These are phyloP conservation scores for Candida boleticola DNA, from an alignment of 805 yeast genomes.

Conservation along the genomic window DNA sequence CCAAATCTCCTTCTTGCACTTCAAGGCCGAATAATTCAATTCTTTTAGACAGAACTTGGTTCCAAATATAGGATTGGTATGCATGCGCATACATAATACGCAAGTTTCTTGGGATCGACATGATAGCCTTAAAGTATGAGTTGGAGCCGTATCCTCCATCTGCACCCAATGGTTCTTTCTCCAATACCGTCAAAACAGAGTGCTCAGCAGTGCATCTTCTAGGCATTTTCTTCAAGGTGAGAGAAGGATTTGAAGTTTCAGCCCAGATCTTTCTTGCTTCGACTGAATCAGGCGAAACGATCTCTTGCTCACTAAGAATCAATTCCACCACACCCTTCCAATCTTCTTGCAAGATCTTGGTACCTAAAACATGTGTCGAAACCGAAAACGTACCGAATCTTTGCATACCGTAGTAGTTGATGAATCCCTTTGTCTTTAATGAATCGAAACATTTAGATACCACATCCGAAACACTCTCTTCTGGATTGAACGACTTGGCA, in stretches of 20 bases:
- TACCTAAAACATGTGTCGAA: constrained; percentile 87
- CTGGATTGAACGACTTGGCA: constrained; percentile 41
- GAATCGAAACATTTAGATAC: constrained; percentile 55
- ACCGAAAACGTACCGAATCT: constrained; percentile 94
- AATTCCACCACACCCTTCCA: constrained; percentile 81
- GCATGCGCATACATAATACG: constrained; percentile 97
- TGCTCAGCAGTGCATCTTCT: constrained; percentile 82
- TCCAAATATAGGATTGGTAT: constrained; percentile 96
- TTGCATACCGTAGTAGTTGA: constrained; percentile 98
- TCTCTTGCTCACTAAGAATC: constrained; percentile 80
- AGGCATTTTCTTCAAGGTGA: constrained; percentile 78
- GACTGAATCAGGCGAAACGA: constrained; percentile 76
- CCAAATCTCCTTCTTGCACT: constrained; percentile 80
- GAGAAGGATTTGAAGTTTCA: constrained; percentile 60
- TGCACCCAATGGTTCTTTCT: constrained; percentile 46
- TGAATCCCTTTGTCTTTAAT: constrained; percentile 68
- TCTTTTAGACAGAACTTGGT: constrained; percentile 75
- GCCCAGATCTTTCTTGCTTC: constrained; percentile 86
- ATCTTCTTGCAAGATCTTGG: constrained; percentile 61
- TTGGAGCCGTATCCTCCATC: constrained; percentile 44
- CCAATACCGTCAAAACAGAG: constrained; percentile 62
- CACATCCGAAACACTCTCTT: constrained; percentile 40
- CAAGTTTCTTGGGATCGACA: constrained; percentile 88
- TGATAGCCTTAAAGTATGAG: constrained; percentile 74
- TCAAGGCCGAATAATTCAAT: constrained; percentile 65